Evolutionary conservation across 352 stramenopile genomes (phyloP).

Genomic region (Globisporangium splendens): DNA sequence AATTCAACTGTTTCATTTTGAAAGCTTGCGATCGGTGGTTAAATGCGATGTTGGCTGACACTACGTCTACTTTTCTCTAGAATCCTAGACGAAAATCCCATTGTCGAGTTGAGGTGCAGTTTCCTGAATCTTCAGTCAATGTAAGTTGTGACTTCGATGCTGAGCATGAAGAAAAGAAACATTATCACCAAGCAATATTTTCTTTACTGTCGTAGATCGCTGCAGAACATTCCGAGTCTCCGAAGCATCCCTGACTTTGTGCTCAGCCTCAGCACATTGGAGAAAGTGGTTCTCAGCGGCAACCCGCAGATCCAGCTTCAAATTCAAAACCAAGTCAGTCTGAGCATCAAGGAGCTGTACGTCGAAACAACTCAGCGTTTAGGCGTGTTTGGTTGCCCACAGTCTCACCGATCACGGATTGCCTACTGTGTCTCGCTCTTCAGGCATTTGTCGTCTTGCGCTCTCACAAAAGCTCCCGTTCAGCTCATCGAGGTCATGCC

Average conservation of each 20-base stretch:
- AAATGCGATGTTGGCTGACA: background rate
- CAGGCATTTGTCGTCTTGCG: constrained; percentile 19
- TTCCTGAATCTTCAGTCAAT: constrained; percentile 18
- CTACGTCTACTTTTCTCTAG: background rate
- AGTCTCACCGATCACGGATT: too few species aligned
- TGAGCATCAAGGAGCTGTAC: constrained; percentile 20
- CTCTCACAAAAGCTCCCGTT: constrained; percentile 5
- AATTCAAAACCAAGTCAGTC: constrained; percentile 4
- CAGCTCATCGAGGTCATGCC: constrained; percentile 11
- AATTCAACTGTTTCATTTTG: too few species aligned
- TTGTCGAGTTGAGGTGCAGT: constrained; percentile 13
- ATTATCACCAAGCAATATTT: background rate
- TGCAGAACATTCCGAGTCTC: constrained; percentile 21
- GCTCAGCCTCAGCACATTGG: constrained; percentile 15
- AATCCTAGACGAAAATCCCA: constrained; percentile 21
- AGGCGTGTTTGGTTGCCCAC: too few species aligned
- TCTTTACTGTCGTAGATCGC: constrained; percentile 13
- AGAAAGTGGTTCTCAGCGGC: constrained; percentile 13
- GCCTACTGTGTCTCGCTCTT: background rate
- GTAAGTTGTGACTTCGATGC: constrained; percentile 12
- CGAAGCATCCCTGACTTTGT: constrained; percentile 15
- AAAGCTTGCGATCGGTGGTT: background rate
- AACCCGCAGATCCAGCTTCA: constrained; percentile 21
- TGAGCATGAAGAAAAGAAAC: too few species aligned
- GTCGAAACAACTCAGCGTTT: background rate